Percentiles rank a stretch among this genome's conserved stretches.
phyloP scores from a whole-genome alignment of 1,284 basidiomycete genomes.

The Neonothopanus nambi region DNA sequence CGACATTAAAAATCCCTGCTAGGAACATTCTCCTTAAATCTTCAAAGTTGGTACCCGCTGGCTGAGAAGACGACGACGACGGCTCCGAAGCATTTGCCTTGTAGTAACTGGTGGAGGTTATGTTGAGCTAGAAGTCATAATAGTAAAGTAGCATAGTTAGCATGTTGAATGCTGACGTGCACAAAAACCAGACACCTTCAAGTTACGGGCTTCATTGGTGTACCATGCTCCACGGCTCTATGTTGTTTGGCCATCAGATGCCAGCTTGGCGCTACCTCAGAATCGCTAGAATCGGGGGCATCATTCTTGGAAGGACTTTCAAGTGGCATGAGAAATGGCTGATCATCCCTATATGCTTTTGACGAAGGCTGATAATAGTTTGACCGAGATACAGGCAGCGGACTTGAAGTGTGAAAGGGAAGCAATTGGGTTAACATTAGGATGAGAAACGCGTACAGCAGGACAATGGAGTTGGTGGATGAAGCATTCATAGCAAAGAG shows the following conservation, averaged over 20 bases:
- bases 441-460: too few relatives aligned
- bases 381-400: slow-evolving; percentile 18
- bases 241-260: background rate
- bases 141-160: too few relatives aligned
- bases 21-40: slow-evolving; percentile 1
- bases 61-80: slow-evolving; percentile 2
- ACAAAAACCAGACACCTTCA: slow-evolving; percentile 28
- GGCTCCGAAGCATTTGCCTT: background rate
- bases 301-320: slow-evolving; percentile 43
- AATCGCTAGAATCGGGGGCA: slow-evolving; percentile 45
- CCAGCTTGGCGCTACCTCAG: slow-evolving; percentile 33
- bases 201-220: slow-evolving; percentile 22
- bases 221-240: slow-evolving; percentile 20
- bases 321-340: slow-evolving; percentile 33
- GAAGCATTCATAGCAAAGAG: too few relatives aligned
- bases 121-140: too few relatives aligned
- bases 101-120: slow-evolving; percentile 56
- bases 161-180: slow-evolving; percentile 2
- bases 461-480: too few relatives aligned
- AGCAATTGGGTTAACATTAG: too few relatives aligned
- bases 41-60: background rate
- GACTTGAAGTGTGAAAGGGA: too few relatives aligned
- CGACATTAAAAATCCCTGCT: background rate
- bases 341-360: slow-evolving; percentile 2
- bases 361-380: slow-evolving; percentile 20